Percentiles rank a stretch among this genome's conserved stretches.
Conservation (phyloP, 2,329 filamentous ascomycete genomes). For the Fusarium sp. region DNA sequence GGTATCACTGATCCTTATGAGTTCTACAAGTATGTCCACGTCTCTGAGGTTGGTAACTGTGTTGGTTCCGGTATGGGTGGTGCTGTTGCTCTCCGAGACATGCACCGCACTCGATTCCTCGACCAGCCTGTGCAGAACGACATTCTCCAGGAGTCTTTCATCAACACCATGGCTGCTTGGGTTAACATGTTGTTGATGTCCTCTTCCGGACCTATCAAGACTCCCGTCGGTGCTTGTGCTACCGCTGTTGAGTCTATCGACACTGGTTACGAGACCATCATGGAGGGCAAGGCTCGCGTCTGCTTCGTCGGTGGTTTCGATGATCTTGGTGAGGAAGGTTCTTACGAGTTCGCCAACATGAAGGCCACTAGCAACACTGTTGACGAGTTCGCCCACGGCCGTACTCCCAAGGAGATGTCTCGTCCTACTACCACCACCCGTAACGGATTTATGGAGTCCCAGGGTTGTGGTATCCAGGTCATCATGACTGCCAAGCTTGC, state of each 20-base stretch:
- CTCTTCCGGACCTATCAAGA: constrained; percentile 98
- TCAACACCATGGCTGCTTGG: constrained; percentile 99
- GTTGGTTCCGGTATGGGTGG: constrained; percentile 99
- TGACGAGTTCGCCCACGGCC: constrained; percentile 94
- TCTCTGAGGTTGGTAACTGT: constrained; percentile 98
- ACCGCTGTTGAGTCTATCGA: constrained; percentile 98
- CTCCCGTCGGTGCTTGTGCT: constrained; percentile 95
- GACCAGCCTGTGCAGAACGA: constrained; percentile 99
- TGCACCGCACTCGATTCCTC: constrained; percentile 98
- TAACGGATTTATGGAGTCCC: constrained; percentile 99
- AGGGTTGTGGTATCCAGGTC: constrained; percentile 97
- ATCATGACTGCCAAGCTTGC: constrained; percentile 98
- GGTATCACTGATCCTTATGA: constrained; percentile 99
- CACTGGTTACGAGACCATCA: constrained; percentile 97
- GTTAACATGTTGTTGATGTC: constrained; percentile 99
- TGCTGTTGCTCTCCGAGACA: constrained; percentile 88
- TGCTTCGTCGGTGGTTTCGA: constrained; percentile 99
- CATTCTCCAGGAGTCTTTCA: constrained; percentile 98
- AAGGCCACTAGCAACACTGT: constrained; percentile 98
- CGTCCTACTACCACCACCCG: constrained; percentile 95
- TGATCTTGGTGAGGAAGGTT: constrained; percentile 99
- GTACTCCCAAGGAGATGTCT: constrained; percentile 97
- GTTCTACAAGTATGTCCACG: constrained; percentile 99
- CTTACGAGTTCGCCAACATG: constrained; percentile 99
- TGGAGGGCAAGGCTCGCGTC: constrained; percentile 96